Conservation (phyloP, 2,329 filamentous ascomycete species). For the Fusarium penzigii region DNA sequence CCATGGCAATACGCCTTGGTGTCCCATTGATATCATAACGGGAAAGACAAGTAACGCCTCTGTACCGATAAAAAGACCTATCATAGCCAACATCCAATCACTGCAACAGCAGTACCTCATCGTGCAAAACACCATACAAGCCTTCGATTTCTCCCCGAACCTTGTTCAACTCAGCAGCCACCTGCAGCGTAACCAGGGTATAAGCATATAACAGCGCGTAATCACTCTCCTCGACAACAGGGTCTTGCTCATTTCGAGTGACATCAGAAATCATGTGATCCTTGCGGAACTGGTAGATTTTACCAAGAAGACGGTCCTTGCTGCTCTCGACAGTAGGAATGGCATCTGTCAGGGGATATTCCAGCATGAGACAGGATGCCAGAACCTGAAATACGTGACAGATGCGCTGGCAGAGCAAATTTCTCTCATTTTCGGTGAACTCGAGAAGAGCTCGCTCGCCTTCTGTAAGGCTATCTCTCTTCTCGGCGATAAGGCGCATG, state of each 20-base stretch:
- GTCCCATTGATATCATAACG: too few species aligned
- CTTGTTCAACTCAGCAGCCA: constrained; percentile 63
- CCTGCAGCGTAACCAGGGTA: constrained; percentile 67
- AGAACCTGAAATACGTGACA: constrained; percentile 86
- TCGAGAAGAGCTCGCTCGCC: constrained; percentile 80
- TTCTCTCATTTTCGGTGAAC: constrained; percentile 78
- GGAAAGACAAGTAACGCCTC: too few species aligned
- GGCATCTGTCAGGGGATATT: constrained; percentile 89
- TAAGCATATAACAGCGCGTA: constrained; percentile 94
- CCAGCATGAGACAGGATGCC: constrained; percentile 89
- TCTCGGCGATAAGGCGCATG: constrained; percentile 90
- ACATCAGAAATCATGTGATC: constrained; percentile 50
- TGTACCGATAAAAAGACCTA: too few species aligned
- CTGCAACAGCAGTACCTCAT: constrained; percentile 59
- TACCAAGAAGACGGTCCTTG: constrained; percentile 80
- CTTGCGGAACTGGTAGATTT: constrained; percentile 84
- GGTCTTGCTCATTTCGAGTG: constrained; percentile 23
- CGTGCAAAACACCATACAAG: constrained; percentile 63
- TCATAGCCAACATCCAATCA: too few species aligned
- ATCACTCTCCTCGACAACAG: constrained; percentile 67
- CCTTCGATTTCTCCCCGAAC: constrained; percentile 63
- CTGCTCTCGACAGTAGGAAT: constrained; percentile 80
- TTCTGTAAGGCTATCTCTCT: constrained; percentile 71
- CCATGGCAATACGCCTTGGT: too few species aligned
- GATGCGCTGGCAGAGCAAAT: constrained; percentile 81